Conservation (phyloP, 352 stramenopile genomes). For the Elongisporangium anandrum region DNA sequence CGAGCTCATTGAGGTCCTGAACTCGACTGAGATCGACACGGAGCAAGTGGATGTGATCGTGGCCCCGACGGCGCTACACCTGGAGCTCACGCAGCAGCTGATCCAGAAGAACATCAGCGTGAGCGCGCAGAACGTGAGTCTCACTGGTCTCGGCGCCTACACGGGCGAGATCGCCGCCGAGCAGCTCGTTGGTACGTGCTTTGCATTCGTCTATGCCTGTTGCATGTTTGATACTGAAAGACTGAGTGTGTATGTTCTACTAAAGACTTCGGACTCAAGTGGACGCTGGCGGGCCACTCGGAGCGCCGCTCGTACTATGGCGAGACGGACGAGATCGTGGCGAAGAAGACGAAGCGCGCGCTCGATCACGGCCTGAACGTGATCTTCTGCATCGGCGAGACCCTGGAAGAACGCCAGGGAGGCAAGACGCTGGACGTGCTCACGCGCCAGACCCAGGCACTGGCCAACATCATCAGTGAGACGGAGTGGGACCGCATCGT, state of each 20-base stretch:
- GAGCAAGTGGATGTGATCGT: slow-evolving; percentile 75
- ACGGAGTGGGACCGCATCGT: slow-evolving; percentile 71
- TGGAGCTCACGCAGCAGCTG: slow-evolving; percentile 36
- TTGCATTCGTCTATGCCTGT: not conserved
- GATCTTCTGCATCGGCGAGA: slow-evolving; percentile 95
- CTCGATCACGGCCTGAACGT: slow-evolving; percentile 82
- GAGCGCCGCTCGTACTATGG: slow-evolving; percentile 80
- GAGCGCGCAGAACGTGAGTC: slow-evolving; percentile 78
- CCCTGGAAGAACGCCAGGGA: slow-evolving; percentile 76
- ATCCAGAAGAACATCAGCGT: slow-evolving; percentile 71
- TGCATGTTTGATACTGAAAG: no score
- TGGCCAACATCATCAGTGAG: slow-evolving; percentile 80
- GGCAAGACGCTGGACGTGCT: slow-evolving; percentile 89
- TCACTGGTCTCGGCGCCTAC: slow-evolving; percentile 87
- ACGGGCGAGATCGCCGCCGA: slow-evolving; percentile 89
- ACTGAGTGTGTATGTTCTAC: no score
- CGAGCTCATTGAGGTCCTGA: slow-evolving; percentile 82
- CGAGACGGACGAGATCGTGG: slow-evolving; percentile 90
- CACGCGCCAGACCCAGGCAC: slow-evolving; percentile 90
- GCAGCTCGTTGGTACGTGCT: slow-evolving; percentile 58
- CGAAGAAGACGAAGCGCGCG: slow-evolving; percentile 85
- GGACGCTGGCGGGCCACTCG: slow-evolving; percentile 83
- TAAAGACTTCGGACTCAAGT: slow-evolving; percentile 40
- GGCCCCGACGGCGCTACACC: slow-evolving; percentile 57
- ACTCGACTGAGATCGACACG: slow-evolving; percentile 58